A percentile compares a stretch with the other conserved stretches of the same genome.
Conservation (phyloP, 2,329 filamentous ascomycete species). For the Fusarium avenaceum region DNA sequence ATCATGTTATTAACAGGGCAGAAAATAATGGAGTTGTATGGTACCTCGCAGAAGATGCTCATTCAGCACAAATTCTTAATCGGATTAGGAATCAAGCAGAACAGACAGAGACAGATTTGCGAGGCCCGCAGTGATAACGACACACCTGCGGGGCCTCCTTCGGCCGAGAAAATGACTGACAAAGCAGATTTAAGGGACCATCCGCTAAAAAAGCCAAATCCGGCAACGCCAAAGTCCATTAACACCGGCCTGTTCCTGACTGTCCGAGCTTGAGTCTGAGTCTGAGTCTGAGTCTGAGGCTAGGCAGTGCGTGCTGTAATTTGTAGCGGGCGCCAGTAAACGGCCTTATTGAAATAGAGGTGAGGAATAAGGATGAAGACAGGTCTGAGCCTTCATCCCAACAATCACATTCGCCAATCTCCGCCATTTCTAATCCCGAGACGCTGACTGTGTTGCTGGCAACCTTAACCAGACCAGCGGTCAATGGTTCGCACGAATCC, state of each 20-base stretch:
- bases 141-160: conserved; percentile 21
- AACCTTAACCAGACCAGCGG: conserved; percentile 45
- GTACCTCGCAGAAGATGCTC: conserved; percentile 37
- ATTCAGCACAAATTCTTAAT: conserved; percentile 30
- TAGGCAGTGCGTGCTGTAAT: conserved; percentile 6
- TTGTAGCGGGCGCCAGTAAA: conserved; percentile 17
- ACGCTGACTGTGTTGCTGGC: conserved; percentile 33
- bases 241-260: conserved; percentile 23
- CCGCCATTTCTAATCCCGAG: conserved; percentile 33
- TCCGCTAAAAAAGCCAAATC: conserved; percentile 28
- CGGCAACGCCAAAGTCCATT: conserved; percentile 14
- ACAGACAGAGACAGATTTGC: conserved; percentile 12
- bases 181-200: conserved; percentile 42
- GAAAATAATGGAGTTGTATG: conserved; percentile 4
- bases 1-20: background rate
- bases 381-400: no score
- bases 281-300: conserved; percentile 8
- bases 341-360: conserved; percentile 9
- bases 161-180: conserved; percentile 40
- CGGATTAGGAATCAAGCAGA: conserved; percentile 42
- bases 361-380: background rate
- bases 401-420: conserved; percentile 21
- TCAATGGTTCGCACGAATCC: conserved; percentile 30
- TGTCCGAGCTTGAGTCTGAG: conserved; percentile 4
- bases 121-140: conserved; percentile 19